These are phyloP conservation scores for Ceratocystis cubensis DNA, from an alignment of 2,329 filamentous ascomycete genomes.

Conservation along the genomic window DNA sequence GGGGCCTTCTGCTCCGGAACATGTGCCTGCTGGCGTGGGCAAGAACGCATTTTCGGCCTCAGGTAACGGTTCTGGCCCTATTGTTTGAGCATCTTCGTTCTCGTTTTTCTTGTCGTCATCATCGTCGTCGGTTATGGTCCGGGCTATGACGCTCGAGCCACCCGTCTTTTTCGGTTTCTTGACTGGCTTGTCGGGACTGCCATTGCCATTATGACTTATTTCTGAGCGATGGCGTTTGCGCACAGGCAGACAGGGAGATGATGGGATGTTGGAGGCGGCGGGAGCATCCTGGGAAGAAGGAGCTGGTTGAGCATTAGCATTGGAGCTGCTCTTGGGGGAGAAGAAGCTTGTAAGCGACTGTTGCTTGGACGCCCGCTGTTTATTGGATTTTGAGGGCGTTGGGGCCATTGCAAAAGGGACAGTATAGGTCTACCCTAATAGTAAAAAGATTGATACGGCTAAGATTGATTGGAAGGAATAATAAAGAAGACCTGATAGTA, in stretches of 20 bases:
- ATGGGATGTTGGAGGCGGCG: constrained; percentile 25
- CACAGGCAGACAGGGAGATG: constrained; percentile 25
- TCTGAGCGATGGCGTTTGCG: constrained; percentile 23
- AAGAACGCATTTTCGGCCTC: not conserved
- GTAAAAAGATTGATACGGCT: not conserved
- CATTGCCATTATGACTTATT: constrained; percentile 14
- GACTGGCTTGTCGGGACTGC: constrained; percentile 21
- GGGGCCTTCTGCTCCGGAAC: not conserved
- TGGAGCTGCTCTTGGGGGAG: constrained; percentile 37
- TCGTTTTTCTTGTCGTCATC: constrained; percentile 11
- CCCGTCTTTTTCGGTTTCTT: constrained; percentile 17
- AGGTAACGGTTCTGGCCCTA: not conserved
- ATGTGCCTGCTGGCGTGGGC: not conserved
- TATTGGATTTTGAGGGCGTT: constrained; percentile 27
- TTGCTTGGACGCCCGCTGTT: constrained; percentile 49
- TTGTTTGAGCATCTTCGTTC: constrained; percentile 1
- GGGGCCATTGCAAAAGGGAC: constrained; percentile 27
- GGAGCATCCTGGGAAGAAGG: constrained; percentile 28
- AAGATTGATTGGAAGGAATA: not conserved
- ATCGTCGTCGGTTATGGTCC: not conserved
- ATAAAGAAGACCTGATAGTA: not conserved
- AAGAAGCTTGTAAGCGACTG: constrained; percentile 82
- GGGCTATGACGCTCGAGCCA: not conserved
- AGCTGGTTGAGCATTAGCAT: constrained; percentile 27
- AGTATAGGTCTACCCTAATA: not conserved